These are phyloP conservation scores for Coleophoma cylindrospora DNA, from an alignment of 2,329 filamentous ascomycete species.

Conservation along the genomic window DNA sequence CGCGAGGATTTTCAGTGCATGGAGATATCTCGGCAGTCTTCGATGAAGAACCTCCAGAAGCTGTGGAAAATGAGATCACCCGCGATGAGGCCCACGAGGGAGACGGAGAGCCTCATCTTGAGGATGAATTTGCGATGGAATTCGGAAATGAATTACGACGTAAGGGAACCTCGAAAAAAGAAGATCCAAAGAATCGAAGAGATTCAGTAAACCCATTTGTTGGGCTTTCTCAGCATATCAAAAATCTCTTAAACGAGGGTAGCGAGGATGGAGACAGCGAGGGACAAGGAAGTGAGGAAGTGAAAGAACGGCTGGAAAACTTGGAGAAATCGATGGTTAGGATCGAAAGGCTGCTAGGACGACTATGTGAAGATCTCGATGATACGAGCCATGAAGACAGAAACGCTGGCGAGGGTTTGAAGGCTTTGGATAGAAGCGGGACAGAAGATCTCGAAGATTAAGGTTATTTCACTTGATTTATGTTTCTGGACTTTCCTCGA, in stretches of 20 bases:
- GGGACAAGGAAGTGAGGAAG: slow-evolving; percentile 8
- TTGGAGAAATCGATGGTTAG: slow-evolving; percentile 18
- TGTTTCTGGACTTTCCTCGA: too few species aligned
- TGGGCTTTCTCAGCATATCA: slow-evolving; percentile 15
- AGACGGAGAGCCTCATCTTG: slow-evolving; percentile 5
- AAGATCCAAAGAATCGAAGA: slow-evolving; percentile 12
- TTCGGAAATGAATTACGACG: slow-evolving; percentile 6
- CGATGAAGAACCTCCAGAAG: slow-evolving; percentile 20
- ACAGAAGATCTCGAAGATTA: too few species aligned
- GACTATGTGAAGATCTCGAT: slow-evolving; percentile 17
- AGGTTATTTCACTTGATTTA: too few species aligned
- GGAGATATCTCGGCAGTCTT: slow-evolving; percentile 27
- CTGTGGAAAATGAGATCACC: slow-evolving; percentile 17
- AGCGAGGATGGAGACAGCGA: slow-evolving; percentile 11
- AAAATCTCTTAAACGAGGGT: slow-evolving; percentile 13
- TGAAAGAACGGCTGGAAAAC: slow-evolving; percentile 14
- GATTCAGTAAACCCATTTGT: slow-evolving; percentile 23
- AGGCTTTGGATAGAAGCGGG: too few species aligned
- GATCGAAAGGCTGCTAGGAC: slow-evolving; percentile 21
- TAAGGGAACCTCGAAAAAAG: slow-evolving; percentile 3
- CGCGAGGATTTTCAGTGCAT: slow-evolving; percentile 22
- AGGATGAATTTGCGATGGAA: slow-evolving; percentile 13
- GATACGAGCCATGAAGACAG: neutral
- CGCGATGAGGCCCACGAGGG: slow-evolving; percentile 9
- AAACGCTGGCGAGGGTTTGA: too few species aligned